Evolutionary conservation across 768 basidiomycete species (phyloP).

Genomic region (Hygrophorus pudorinus): DNA sequence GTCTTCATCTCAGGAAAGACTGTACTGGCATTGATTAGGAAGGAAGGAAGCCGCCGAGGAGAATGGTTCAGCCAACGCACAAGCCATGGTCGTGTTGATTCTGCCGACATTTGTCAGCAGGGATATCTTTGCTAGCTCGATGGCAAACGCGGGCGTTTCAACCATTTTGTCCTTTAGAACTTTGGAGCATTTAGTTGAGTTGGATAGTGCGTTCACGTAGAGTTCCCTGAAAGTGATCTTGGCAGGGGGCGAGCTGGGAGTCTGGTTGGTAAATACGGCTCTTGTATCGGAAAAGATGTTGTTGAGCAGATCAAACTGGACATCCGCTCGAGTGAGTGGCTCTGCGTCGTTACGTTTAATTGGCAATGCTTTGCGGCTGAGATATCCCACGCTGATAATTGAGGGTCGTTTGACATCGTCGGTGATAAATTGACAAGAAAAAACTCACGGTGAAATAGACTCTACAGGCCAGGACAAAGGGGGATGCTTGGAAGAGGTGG

Average conservation of each 20-base stretch:
- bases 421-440: conserved; percentile 8
- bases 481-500: conserved; percentile 25
- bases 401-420: conserved; percentile 7
- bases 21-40: conserved; percentile 34
- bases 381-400: conserved; percentile 39
- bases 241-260: conserved; percentile 13
- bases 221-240: conserved; percentile 56
- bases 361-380: conserved; percentile 35
- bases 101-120: conserved; percentile 71
- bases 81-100: conserved; percentile 77
- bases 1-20: conserved; percentile 95
- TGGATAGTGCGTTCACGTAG: conserved; percentile 62
- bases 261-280: conserved; percentile 43
- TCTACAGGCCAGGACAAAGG: conserved; percentile 36
- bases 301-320: conserved; percentile 74
- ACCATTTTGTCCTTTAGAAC: conserved; percentile 62
- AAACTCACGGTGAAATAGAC: conserved; percentile 41
- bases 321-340: conserved; percentile 54
- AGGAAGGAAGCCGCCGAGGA: conserved; percentile 5
- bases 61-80: conserved; percentile 23
- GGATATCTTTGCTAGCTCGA: conserved; percentile 67
- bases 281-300: conserved; percentile 64
- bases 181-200: conserved; percentile 62
- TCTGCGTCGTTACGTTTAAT: conserved; percentile 55
- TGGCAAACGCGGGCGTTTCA: conserved; percentile 46